A percentile compares a stretch with the other conserved stretches of the same genome.
Conservation (phyloP, 129 eudicot genomes). For the Calendula officinalis region DNA sequence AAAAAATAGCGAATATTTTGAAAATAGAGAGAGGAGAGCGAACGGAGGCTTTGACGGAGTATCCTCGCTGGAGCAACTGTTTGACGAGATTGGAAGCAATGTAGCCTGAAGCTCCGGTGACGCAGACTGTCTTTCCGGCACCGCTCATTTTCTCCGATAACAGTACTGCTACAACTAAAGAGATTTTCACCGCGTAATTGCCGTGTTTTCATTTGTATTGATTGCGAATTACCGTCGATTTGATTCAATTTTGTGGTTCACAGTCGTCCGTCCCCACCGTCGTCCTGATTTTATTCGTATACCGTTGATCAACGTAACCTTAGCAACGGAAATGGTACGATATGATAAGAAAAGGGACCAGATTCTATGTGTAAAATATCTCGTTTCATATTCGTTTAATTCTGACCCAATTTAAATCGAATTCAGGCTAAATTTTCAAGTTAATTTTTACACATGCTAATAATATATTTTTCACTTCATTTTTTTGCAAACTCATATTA, state of each 20-base stretch:
- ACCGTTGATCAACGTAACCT: not conserved
- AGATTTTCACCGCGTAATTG: not conserved
- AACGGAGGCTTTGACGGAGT: conserved; percentile 46
- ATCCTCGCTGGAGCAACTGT: conserved; percentile 39
- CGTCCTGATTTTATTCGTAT: not conserved
- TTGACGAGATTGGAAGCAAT: conserved; percentile 45
- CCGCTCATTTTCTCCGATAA: conserved; percentile 25
- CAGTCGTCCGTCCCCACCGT: conserved; percentile 5
- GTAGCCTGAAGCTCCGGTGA: conserved; percentile 46
- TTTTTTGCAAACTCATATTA: no score
- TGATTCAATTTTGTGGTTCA: conserved; percentile 9
- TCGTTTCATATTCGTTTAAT: not conserved
- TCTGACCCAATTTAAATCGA: not conserved
- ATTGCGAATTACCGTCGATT: not conserved
- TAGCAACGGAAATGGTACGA: not conserved
- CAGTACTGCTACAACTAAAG: not conserved
- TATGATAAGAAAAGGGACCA: conserved; percentile 1
- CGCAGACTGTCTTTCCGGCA: conserved; percentile 44
- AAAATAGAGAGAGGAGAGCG: conserved; percentile 17
- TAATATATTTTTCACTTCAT: no score
- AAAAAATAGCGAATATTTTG: not conserved
- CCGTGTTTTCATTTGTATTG: not conserved
- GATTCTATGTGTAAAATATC: not conserved
- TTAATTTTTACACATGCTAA: no score
- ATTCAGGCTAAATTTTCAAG: no score